Evolutionary conservation across 176 grass and related monocot species (phyloP), one percentile per base, ranked within the genome.

Genomic region (Chrysopogon serrulatus): DNA sequence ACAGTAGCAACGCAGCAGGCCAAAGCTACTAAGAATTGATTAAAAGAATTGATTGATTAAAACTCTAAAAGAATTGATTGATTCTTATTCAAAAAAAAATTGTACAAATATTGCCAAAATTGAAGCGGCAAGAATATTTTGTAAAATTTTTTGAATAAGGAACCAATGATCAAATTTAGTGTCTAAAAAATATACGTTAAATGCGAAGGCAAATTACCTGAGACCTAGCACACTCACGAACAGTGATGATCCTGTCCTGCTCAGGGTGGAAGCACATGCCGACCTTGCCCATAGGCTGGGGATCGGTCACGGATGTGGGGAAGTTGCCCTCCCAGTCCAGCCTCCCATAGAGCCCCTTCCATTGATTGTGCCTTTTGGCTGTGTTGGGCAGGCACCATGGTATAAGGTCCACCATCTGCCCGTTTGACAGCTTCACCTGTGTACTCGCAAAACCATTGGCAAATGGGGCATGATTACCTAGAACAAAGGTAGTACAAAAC

Each of bases 181-280:
- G n/a, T n/a, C n/a, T n/a, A n/a, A n/a, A n/a, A n/a, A n/a, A n/a
- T 16, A 44, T 44, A 31, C 17, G 9, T 8, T 32, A 12, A 19
- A 75, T 21, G 28, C 23, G 2, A 63, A 63, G 47, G 63, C 51
- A 47, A 28, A 27, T 87, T 82, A 94, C 95, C 86, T 97, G 95
- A 63, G 92, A 94, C 26, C 90, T 56, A 7, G 95, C 92, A 80
- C 95, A 97, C 85, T 94, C 92, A 10, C 90, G 92, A 34, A 97
- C 90, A 40, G 92, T 97, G 63, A 97, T 79, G 74, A 94, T 94
- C 59, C 95, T 74, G 83, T 97, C 92, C 81, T 97, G 90, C 2
- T 94, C 92, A 4, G 95, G 90, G 54, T 97, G 92, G 74, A 97
- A 97, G 88, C 92, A 97, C 95, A 94, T 97, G 44, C 95, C 95